These are phyloP conservation scores for Chalara sp. DNA, from an alignment of 2,329 filamentous ascomycete species.

Conservation along the genomic window DNA sequence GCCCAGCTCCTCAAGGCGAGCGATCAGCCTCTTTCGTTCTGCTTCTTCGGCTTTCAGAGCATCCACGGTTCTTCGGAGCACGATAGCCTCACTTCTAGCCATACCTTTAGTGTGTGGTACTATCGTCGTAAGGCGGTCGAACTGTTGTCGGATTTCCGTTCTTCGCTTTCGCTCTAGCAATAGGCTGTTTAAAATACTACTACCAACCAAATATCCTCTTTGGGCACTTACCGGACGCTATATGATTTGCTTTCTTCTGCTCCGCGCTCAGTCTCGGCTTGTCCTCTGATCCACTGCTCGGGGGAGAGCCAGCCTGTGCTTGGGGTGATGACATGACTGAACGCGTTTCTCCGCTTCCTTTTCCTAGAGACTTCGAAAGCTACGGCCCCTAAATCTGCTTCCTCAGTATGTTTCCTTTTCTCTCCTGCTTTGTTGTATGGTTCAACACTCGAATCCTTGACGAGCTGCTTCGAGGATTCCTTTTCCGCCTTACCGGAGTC, in stretches of 20 bases:
- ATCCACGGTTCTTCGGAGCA: constrained; percentile 52
- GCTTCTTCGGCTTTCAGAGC: constrained; percentile 43
- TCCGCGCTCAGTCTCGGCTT: constrained; percentile 61
- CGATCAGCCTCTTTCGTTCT: constrained; percentile 41
- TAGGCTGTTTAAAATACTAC: neutral
- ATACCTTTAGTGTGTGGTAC: constrained; percentile 65
- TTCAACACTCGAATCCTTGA: too few species aligned
- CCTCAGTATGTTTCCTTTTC: too few species aligned
- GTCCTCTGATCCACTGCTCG: constrained; percentile 31
- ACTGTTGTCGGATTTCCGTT: constrained; percentile 55
- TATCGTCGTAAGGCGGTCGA: constrained; percentile 59
- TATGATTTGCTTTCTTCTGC: constrained; percentile 70
- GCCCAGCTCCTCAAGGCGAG: constrained; percentile 43
- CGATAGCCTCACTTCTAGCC: constrained; percentile 62
- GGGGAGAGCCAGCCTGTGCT: neutral
- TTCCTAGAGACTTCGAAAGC: too few species aligned
- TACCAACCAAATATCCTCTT: neutral
- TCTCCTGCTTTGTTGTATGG: too few species aligned
- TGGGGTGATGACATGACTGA: too few species aligned
- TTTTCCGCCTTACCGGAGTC: too few species aligned
- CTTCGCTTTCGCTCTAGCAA: constrained; percentile 41
- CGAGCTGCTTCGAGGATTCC: too few species aligned
- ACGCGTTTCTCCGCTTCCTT: too few species aligned
- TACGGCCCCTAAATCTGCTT: too few species aligned
- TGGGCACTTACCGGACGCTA: constrained; percentile 41